phyloP scores from a whole-genome alignment of 2,329 filamentous ascomycete species.

The Albophoma yamanashiensis region DNA sequence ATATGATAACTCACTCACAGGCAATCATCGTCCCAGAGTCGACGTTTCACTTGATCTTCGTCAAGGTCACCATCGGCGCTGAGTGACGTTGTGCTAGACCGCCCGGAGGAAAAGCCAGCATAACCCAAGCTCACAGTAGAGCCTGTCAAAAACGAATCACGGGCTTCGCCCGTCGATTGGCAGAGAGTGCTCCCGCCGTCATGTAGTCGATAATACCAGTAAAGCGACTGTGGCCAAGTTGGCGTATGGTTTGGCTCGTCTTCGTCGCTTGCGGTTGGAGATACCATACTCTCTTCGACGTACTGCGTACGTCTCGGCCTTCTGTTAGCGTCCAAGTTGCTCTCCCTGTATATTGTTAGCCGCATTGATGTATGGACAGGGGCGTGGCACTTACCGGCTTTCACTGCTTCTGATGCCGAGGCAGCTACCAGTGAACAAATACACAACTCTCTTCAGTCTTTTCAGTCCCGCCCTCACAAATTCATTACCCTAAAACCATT shows the following conservation, averaged over 20 bases:
- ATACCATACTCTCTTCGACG: neutral
- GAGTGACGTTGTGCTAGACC: neutral
- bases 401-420: neutral
- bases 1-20: neutral
- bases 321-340: neutral
- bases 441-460: neutral
- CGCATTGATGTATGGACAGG: neutral
- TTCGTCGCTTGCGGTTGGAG: neutral
- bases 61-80: neutral
- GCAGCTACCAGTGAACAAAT: neutral
- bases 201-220: neutral
- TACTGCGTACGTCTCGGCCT: neutral
- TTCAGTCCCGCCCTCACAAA: fast-evolving
- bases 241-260: neutral
- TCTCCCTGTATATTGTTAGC: neutral
- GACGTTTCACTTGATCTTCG: neutral
- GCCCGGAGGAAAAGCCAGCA: neutral
- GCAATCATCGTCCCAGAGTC: neutral
- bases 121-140: neutral
- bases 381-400: neutral
- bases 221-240: neutral
- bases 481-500: too few species aligned
- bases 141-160: neutral
- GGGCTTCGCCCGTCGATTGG: neutral
- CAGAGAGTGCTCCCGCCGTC: neutral